These are phyloP conservation scores for Hura crepitans DNA, from an alignment of 441 rosid species.

Conservation along the genomic window DNA sequence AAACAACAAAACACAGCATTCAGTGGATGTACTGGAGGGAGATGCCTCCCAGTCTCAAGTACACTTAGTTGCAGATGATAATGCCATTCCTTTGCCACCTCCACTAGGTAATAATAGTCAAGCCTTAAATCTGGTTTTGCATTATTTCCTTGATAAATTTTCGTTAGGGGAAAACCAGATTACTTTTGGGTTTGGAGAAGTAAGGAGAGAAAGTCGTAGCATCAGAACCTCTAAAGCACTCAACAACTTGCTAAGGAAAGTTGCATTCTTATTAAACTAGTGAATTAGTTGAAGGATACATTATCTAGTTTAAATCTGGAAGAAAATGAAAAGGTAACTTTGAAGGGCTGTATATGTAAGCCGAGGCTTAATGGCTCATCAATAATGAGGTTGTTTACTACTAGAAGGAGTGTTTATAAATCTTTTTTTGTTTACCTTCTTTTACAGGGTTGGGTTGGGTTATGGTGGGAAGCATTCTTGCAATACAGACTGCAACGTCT, in stretches of 20 bases:
- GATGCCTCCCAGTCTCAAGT: slow-evolving; percentile 31
- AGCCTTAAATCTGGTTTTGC: slow-evolving; percentile 1
- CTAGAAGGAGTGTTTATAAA: too few relatives aligned
- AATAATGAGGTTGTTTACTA: background rate
- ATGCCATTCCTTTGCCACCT: slow-evolving; percentile 61
- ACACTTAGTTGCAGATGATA: slow-evolving; percentile 24
- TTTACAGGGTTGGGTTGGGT: too few relatives aligned
- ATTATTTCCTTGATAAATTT: background rate
- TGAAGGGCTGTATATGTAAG: background rate
- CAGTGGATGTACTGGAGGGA: slow-evolving; percentile 18
- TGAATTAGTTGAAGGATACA: background rate
- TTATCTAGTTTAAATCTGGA: background rate
- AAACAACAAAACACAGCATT: slow-evolving; percentile 26
- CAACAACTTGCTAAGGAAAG: background rate
- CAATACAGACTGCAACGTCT: too few relatives aligned
- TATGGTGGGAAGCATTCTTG: too few relatives aligned
- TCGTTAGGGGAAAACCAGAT: background rate
- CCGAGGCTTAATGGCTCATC: background rate
- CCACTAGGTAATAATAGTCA: slow-evolving; percentile 44
- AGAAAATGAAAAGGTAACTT: background rate
- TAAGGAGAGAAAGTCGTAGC: background rate
- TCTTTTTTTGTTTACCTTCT: too few relatives aligned
- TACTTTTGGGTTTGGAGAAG: background rate
- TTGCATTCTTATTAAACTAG: background rate
- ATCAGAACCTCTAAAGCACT: background rate